phyloP scores from a whole-genome alignment of 306 rosid species.

The Vigna nakashimae region DNA sequence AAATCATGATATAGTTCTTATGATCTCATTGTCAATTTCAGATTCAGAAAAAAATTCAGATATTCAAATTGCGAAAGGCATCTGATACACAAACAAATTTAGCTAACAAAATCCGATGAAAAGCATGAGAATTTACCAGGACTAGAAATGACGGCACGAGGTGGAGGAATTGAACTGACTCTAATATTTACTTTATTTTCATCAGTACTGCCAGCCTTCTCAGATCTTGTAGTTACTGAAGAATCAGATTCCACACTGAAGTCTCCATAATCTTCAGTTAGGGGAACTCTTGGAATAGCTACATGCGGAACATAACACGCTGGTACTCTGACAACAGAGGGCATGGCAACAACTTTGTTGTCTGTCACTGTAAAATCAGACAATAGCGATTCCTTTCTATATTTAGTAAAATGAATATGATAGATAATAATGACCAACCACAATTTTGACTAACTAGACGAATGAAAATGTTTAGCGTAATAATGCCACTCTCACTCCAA shows the following conservation, averaged over 20 bases:
- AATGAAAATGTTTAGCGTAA: conserved; percentile 5
- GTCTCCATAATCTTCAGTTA: conserved; percentile 52
- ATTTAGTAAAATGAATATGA: conserved; percentile 6
- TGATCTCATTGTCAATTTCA: not conserved
- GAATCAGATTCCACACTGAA: conserved; percentile 34
- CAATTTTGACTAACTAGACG: conserved; percentile 10
- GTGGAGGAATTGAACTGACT: conserved; percentile 70
- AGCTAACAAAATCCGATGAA: conserved; percentile 20
- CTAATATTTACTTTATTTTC: conserved; percentile 61
- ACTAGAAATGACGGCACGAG: conserved; percentile 92
- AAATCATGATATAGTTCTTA: not conserved
- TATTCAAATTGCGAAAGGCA: conserved; percentile 8
- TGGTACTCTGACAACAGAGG: conserved; percentile 57
- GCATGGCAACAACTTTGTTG: conserved; percentile 48
- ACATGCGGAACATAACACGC: conserved; percentile 52
- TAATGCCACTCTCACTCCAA: not conserved
- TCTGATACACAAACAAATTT: conserved; percentile 11
- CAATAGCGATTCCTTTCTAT: conserved; percentile 16
- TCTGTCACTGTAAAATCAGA: conserved; percentile 51
- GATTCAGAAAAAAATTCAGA: conserved; percentile 12
- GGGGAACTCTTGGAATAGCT: conserved; percentile 51
- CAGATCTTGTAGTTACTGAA: conserved; percentile 45
- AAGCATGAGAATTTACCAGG: conserved; percentile 61
- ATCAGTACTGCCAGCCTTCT: conserved; percentile 50
- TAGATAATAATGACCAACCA: not conserved